A percentile compares a stretch with the other conserved stretches of the same genome.
Evolutionary conservation across 805 yeast species (phyloP).

Genomic region (Wickerhamomyces pijperi): DNA sequence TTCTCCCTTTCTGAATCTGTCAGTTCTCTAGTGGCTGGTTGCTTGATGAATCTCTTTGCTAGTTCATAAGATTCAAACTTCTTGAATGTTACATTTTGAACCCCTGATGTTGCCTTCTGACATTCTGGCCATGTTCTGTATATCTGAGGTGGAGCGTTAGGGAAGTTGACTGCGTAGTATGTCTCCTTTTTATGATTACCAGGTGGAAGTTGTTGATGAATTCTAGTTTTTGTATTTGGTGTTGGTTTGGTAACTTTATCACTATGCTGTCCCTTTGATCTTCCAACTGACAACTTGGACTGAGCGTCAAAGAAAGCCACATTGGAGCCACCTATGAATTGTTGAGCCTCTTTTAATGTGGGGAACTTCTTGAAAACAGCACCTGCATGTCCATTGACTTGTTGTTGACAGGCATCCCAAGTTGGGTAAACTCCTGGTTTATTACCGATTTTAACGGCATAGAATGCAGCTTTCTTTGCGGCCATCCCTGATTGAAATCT

Average conservation of each 20-base stretch:
- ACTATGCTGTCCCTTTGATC: too few relatives aligned
- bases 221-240: slow-evolving; percentile 29
- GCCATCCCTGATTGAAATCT: neutral
- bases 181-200: slow-evolving; percentile 24
- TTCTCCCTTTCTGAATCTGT: slow-evolving; percentile 1
- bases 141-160: slow-evolving; percentile 16
- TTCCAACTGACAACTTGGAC: neutral
- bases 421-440: slow-evolving; percentile 40
- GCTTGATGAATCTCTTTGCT: slow-evolving; percentile 8
- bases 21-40: neutral
- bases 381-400: slow-evolving; percentile 35
- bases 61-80: slow-evolving; percentile 22
- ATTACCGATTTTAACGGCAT: slow-evolving; percentile 48
- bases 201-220: slow-evolving; percentile 31
- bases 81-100: slow-evolving; percentile 30
- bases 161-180: slow-evolving; percentile 24
- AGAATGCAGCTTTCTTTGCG: slow-evolving; percentile 17
- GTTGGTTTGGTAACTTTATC: neutral
- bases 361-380: slow-evolving; percentile 30
- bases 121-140: slow-evolving; percentile 24
- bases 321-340: slow-evolving; percentile 20
- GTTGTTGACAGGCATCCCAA: slow-evolving; percentile 48
- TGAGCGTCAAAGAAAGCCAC: neutral
- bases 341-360: slow-evolving; percentile 35
- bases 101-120: slow-evolving; percentile 17